Conservation (phyloP, 441 rosid species). For the Codiaeum variegatum region DNA sequence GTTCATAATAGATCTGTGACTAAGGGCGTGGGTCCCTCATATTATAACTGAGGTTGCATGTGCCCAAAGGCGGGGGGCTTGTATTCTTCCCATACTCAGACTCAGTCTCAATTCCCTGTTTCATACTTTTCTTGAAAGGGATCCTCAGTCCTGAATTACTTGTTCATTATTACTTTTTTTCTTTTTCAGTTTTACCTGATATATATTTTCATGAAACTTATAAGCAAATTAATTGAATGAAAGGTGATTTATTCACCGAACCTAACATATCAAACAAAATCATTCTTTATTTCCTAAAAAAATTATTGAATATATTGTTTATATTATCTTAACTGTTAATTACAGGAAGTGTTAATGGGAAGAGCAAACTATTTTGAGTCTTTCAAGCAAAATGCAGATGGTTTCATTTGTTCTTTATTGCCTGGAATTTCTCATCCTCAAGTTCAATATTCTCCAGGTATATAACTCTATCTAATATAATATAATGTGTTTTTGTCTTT, state of each 20-base stretch:
- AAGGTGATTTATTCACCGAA: slow-evolving; percentile 2
- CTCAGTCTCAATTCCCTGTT: slow-evolving; percentile 19
- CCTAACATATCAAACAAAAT: slow-evolving; percentile 7
- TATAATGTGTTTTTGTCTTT: background rate
- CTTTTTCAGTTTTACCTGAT: slow-evolving; percentile 10
- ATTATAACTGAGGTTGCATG: slow-evolving; percentile 23
- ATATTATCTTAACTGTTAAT: slow-evolving; percentile 1
- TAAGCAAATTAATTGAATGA: background rate
- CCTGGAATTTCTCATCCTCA: slow-evolving; percentile 89
- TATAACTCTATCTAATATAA: no score
- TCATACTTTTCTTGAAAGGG: slow-evolving; percentile 23
- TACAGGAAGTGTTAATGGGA: slow-evolving; percentile 93
- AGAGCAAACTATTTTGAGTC: slow-evolving; percentile 75
- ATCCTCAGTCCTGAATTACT: slow-evolving; percentile 12
- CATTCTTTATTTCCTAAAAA: no score
- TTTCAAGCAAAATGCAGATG: slow-evolving; percentile 87
- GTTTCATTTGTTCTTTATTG: slow-evolving; percentile 77
- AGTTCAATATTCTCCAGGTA: slow-evolving; percentile 95
- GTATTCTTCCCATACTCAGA: slow-evolving; percentile 34
- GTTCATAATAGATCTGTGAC: slow-evolving; percentile 22
- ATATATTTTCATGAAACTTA: background rate
- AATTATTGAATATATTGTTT: background rate
- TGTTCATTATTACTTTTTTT: slow-evolving; percentile 9
- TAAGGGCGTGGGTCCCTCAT: slow-evolving; percentile 30
- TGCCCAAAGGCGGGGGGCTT: slow-evolving; percentile 43